Conservation (phyloP, 148 eudicot genomes). For the Silene uniflora region DNA sequence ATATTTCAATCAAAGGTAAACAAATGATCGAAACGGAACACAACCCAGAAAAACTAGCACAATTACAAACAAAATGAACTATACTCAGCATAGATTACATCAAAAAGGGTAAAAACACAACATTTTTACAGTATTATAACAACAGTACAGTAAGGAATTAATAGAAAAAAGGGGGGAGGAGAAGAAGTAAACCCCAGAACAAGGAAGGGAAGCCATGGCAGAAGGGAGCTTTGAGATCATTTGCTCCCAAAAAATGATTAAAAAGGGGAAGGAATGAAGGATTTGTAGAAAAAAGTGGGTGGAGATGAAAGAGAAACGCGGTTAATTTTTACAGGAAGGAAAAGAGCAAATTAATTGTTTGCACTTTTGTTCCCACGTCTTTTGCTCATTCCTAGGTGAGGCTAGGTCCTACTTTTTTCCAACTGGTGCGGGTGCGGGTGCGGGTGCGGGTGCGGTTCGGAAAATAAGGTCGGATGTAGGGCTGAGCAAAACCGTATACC, state of each 20-base stretch:
- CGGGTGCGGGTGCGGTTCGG: too few relatives aligned
- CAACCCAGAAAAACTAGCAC: neutral
- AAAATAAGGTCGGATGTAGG: too few relatives aligned
- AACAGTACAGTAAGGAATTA: neutral
- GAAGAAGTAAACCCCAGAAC: constrained; percentile 41
- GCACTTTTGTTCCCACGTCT: neutral
- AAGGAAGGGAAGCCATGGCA: constrained; percentile 64
- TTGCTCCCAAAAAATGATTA: constrained; percentile 20
- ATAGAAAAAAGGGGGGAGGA: neutral
- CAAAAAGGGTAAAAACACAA: neutral
- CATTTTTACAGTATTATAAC: neutral
- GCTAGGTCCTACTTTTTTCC: neutral
- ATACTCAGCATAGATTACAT: neutral
- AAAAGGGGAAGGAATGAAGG: neutral
- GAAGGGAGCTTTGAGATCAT: constrained; percentile 42
- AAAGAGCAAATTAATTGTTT: neutral
- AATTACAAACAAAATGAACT: neutral
- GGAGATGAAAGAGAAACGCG: neutral
- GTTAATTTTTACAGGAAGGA: neutral
- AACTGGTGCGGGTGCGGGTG: too few relatives aligned
- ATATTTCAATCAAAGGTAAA: too few relatives aligned
- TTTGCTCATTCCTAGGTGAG: neutral
- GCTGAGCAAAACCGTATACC: too few relatives aligned
- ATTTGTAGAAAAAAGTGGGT: neutral
- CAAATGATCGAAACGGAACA: neutral